Base-by-base conservation (phyloP, 345 rosid species). In the Citrus maxima region DNA sequence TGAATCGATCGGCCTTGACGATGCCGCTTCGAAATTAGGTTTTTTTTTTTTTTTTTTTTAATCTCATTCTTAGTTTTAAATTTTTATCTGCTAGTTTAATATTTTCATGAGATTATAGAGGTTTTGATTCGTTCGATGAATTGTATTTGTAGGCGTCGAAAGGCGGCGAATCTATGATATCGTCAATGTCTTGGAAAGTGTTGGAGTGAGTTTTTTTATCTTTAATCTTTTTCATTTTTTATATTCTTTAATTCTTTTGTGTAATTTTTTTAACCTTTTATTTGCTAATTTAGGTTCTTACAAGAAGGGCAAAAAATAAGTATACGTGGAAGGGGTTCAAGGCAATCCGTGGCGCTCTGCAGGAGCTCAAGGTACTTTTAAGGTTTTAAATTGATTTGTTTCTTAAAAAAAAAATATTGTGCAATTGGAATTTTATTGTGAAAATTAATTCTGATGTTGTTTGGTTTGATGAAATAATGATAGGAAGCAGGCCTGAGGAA, bases 101-200 rank as follows among this genome's bases (percentile, higher is more conserved):
- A 13, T 62, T 4, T 58, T 14, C 37, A 12, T 21, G 22, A 21
- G 32, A 12, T 37, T 55, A 9, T 70, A 2, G 32, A 70, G 55
- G 55, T 32, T 56, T 28, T 49, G 2, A 27, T 51, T 55, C 55
- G 51, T 8, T 24, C 56, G 49, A 7, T 42, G 24, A 2, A 71
- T 51, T 75, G 65, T 80, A 2, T 68, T 51, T 77, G 67, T 79
- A 94, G 98, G 97, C 21, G 97, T 94, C 28, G 98, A 93, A 81
- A 87, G 98, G 56, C 88, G 98, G 64, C 86, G 98, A 72, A 93
- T 94, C 82, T 94, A 94, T 25, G 98, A 94, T 74, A 92, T 94
- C 42, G 98, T 94, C 66, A 94, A 94, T 64, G 92, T 94, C 32
- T 75, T 94, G 66, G 98, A 94, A 87, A 93, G 97, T 77, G 90